A percentile compares a stretch with the other conserved stretches of the same genome.
Conservation (phyloP, 2,329 filamentous ascomycete species). For the Dactylellina drechsleri region DNA sequence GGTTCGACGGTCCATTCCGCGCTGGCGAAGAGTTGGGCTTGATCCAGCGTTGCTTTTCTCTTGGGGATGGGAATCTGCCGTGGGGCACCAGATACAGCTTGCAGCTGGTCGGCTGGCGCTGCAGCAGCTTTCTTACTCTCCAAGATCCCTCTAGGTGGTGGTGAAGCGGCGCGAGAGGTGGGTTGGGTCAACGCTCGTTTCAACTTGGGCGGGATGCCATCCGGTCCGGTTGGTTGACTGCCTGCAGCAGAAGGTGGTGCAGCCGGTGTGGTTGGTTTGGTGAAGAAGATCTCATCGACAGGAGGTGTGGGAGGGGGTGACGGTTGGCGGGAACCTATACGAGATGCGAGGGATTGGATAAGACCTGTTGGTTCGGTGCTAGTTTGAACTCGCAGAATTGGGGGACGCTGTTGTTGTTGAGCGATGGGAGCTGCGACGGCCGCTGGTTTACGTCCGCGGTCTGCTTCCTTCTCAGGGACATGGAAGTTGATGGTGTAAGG, state of each 20-base stretch:
- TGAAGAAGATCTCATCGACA: constrained; percentile 59
- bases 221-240: constrained; percentile 12
- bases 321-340: constrained; percentile 60
- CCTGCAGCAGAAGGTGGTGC: background rate
- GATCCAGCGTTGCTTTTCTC: constrained; percentile 66
- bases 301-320: constrained; percentile 66
- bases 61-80: constrained; percentile 58
- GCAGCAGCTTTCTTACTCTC: constrained; percentile 53
- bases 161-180: constrained; percentile 59
- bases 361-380: constrained; percentile 56
- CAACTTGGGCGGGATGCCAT: constrained; percentile 40
- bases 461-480: constrained; percentile 65
- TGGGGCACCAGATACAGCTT: constrained; percentile 50
- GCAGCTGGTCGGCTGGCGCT: constrained; percentile 36
- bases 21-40: constrained; percentile 75
- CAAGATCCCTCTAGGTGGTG: constrained; percentile 54
- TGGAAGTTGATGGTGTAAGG: constrained; percentile 93
- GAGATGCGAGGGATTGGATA: constrained; percentile 55
- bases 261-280: constrained; percentile 31
- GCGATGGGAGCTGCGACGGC: constrained; percentile 60
- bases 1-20: constrained; percentile 84
- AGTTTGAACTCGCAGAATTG: constrained; percentile 57
- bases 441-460: constrained; percentile 62
- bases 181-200: constrained; percentile 54
- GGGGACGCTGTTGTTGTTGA: constrained; percentile 57